These are phyloP conservation scores for Tolypocladium capitatum DNA, from an alignment of 2,329 filamentous ascomycete species.

Conservation along the genomic window DNA sequence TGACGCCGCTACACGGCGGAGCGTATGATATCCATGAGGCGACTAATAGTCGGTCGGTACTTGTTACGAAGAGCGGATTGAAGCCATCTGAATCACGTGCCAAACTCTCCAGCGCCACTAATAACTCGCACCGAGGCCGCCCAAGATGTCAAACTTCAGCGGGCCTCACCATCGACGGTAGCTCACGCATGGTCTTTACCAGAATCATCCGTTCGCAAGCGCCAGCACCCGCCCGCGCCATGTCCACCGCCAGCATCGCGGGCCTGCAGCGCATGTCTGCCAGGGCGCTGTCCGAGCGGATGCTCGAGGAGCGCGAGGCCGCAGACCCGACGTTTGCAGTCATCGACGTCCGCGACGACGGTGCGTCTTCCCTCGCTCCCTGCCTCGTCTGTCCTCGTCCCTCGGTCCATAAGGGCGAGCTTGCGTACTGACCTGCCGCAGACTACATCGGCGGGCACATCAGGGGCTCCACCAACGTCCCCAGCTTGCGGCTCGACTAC, in stretches of 20 bases:
- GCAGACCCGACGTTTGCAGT: constrained; percentile 47
- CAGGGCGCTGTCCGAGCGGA: constrained; percentile 51
- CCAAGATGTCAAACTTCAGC: background rate
- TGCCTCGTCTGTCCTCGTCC: background rate
- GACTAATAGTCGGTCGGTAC: no score
- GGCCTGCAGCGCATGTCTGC: constrained; percentile 55
- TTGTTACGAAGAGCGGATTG: no score
- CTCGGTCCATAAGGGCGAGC: background rate
- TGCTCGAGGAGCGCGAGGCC: constrained; percentile 36
- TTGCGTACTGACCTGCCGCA: constrained; percentile 16
- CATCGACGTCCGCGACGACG: constrained; percentile 80
- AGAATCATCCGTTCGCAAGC: background rate
- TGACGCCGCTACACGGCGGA: background rate
- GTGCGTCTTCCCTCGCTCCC: constrained; percentile 25
- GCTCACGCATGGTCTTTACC: background rate
- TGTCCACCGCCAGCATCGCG: constrained; percentile 38
- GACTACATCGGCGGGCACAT: constrained; percentile 92
- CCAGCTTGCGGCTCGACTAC: constrained; percentile 58
- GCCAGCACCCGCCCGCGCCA: constrained; percentile 9
- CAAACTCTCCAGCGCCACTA: no score
- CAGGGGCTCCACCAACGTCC: constrained; percentile 59
- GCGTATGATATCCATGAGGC: no score
- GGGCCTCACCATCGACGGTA: background rate
- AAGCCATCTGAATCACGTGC: no score
- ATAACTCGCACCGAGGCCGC: no score